A percentile compares a stretch with the other conserved stretches of the same genome.
phyloP scores from a whole-genome alignment of 2,329 filamentous ascomycete species.

The Microsporum canis region DNA sequence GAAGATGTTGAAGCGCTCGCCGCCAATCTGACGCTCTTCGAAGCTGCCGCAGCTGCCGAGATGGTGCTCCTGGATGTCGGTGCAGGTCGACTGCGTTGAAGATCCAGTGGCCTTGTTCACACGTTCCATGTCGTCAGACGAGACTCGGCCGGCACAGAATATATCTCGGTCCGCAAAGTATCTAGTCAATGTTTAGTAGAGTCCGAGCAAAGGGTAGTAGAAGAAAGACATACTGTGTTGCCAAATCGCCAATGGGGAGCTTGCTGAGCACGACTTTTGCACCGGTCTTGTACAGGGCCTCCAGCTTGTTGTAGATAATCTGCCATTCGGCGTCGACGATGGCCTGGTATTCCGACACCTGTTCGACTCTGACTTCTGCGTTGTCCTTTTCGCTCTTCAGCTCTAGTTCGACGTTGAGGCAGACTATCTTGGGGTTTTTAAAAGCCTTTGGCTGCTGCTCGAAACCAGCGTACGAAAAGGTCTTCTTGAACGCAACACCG shows the following conservation, averaged over 20 bases:
- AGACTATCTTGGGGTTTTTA: slow-evolving; percentile 88
- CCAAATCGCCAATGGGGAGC: slow-evolving; percentile 90
- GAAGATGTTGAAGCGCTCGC: slow-evolving; percentile 97
- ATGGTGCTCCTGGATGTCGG: slow-evolving; percentile 79
- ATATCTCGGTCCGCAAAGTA: slow-evolving; percentile 96
- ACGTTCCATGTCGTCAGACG: slow-evolving; percentile 86
- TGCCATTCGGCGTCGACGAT: slow-evolving; percentile 99
- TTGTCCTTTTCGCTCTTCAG: slow-evolving; percentile 99
- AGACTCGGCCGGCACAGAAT: slow-evolving; percentile 92
- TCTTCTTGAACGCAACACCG: slow-evolving; percentile 99
- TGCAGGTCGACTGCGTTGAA: slow-evolving; percentile 88
- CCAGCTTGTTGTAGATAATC: slow-evolving; percentile 99
- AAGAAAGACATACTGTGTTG: slow-evolving; percentile 56
- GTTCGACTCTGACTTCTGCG: slow-evolving; percentile 92
- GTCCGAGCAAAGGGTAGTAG: background rate
- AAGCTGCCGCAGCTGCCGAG: slow-evolving; percentile 83
- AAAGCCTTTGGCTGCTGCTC: slow-evolving; percentile 98
- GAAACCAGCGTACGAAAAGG: slow-evolving; percentile 96
- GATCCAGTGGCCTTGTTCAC: slow-evolving; percentile 91
- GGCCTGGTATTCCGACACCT: slow-evolving; percentile 97
- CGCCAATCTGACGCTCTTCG: slow-evolving; percentile 93
- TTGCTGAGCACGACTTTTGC: slow-evolving; percentile 97
- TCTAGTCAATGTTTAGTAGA: slow-evolving; percentile 21
- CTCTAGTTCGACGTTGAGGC: slow-evolving; percentile 94
- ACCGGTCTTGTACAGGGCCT: slow-evolving; percentile 83